phyloP scores from a whole-genome alignment of 306 rosid genomes.

The cucumber (Cucumis sativus) region Cucumber_9930_V3 NC_026656.2:16827501-16828000 shows the following conservation, averaged over 20 bases:
- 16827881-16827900: too few relatives aligned
- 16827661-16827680: not conserved
- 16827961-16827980: too few relatives aligned
- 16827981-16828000: too few relatives aligned
- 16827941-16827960: too few relatives aligned
- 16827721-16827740: not conserved
- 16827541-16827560: not conserved
- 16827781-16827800: not conserved
- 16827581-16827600: not conserved
- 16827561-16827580: not conserved
- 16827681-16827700: not conserved
- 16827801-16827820: too few relatives aligned
- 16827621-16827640: not conserved
- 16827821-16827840: too few relatives aligned
- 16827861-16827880: too few relatives aligned
- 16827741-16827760: not conserved
- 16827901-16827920: too few relatives aligned
- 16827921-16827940: too few relatives aligned
- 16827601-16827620: not conserved
- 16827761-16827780: not conserved
- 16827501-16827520: not conserved
- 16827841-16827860: too few relatives aligned
- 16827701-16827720: not conserved
- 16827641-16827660: not conserved
- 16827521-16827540: not conserved